Evolutionary conservation across 345 rosid genomes (phyloP), one percentile per base, ranked within the genome.

Genomic region (Noccaea caerulescens): DNA sequence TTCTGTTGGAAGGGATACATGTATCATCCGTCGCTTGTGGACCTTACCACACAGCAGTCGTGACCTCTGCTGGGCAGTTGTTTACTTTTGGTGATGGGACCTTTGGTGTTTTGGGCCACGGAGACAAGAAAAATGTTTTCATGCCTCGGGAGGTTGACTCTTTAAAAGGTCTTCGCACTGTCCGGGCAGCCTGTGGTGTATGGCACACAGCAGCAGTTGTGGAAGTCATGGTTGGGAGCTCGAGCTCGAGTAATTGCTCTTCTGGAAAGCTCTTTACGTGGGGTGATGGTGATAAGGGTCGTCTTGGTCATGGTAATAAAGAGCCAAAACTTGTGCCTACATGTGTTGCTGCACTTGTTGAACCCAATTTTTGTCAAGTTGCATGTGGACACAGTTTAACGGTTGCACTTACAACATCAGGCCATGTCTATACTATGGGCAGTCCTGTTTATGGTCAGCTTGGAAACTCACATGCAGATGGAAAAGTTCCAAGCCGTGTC

Each of bases 271-370:
- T 94, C 50, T 94, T 91, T 75, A 94, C 97, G 7, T 94, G 99
- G 99, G 99, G 99, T 16, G 99, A 91, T 78, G 99, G 97, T 54
- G 99, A 94, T 79, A 94, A 94, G 73, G 89, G 91, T 36, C 88
- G 96, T 69, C 99, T 94, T 69, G 99, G 99, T 72, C 99, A 91
- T 73, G 96, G 99, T 70, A 90, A 91, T 81, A 94, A 86, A 81
- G 99, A 94, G 78, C 68, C 91, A 47, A 94, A 84, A 78, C 86
- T 91, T 39, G 98, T 82, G 72, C 99, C 99, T 63, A 91, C 98
- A 41, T 88, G 91, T 79, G 99, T 94, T 76, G 96, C 97, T 79
- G 93, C 95, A 72, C 93, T 89, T 65, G 96, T 88, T 68, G 99
- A 91, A 49, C 96, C 97, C 50, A 94, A 81, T 79, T 89, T 94